Percentiles rank a stretch among this genome's conserved stretches.
Evolutionary conservation across 2,329 filamentous ascomycete genomes (phyloP).

Genomic region (Rhynchosporium agropyri): DNA sequence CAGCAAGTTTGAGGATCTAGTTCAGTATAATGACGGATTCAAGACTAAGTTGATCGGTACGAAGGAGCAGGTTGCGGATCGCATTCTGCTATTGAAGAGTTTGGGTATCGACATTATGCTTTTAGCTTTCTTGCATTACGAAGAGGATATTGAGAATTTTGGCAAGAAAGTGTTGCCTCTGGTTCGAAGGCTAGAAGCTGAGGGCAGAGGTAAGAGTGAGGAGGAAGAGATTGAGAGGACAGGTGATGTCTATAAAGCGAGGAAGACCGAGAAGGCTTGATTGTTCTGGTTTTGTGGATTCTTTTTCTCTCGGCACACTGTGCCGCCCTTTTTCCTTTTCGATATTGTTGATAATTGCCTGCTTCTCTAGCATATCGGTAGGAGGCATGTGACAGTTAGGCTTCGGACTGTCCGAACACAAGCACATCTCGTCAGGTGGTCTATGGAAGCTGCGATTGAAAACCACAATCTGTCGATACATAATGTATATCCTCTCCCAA

Average conservation of each 20-base stretch:
- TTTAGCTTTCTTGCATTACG: constrained; percentile 54
- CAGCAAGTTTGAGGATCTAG: constrained; percentile 54
- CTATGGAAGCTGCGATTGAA: too few relatives aligned
- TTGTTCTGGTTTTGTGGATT: not conserved
- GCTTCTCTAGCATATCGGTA: too few relatives aligned
- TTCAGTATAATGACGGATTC: constrained; percentile 59
- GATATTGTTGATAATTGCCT: too few relatives aligned
- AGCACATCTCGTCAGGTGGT: too few relatives aligned
- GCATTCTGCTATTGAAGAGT: constrained; percentile 52
- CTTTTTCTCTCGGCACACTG: not conserved
- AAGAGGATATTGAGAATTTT: constrained; percentile 54
- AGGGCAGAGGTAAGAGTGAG: constrained; percentile 51
- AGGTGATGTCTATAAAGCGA: constrained; percentile 49
- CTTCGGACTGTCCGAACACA: too few relatives aligned
- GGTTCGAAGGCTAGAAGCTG: constrained; percentile 50
- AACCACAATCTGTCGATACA: too few relatives aligned
- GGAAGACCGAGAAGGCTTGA: constrained; percentile 18
- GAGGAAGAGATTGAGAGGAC: constrained; percentile 51
- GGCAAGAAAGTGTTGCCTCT: constrained; percentile 51
- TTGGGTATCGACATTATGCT: constrained; percentile 49
- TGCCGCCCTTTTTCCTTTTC: too few relatives aligned
- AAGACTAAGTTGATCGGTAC: constrained; percentile 58
- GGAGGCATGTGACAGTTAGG: too few relatives aligned
- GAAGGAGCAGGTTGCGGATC: constrained; percentile 53
- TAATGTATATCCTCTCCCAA: too few relatives aligned